These are phyloP conservation scores for Actinidia chinensis DNA, from an alignment of 179 eudicot species.

Conservation along the genomic window DNA sequence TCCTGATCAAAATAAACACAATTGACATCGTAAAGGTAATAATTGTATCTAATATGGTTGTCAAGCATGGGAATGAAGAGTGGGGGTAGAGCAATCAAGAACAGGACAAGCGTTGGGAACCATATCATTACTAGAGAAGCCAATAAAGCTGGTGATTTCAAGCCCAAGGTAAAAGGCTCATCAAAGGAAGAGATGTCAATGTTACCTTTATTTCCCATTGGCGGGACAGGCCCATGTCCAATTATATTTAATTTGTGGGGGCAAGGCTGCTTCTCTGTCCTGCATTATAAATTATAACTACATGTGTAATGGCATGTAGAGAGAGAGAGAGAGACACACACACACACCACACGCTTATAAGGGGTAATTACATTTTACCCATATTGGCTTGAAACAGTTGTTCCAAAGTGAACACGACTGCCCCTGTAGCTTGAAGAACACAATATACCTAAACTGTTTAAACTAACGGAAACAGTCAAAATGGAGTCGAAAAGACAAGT, in stretches of 20 bases:
- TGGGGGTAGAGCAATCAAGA: not conserved
- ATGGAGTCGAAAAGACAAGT: too few species aligned
- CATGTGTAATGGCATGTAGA: too few species aligned
- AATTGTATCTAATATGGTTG: not conserved
- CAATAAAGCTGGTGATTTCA: not conserved
- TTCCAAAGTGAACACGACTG: too few species aligned
- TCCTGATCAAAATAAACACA: too few species aligned
- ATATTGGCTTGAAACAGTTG: too few species aligned
- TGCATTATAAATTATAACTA: not conserved
- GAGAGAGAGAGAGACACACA: not conserved
- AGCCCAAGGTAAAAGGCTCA: not conserved
- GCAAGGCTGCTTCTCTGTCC: not conserved
- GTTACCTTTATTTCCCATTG: not conserved
- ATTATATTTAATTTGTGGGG: not conserved
- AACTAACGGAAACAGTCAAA: too few species aligned
- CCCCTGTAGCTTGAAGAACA: too few species aligned
- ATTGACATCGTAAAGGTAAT: too few species aligned
- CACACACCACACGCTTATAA: too few species aligned
- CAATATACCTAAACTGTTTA: too few species aligned
- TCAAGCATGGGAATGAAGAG: not conserved
- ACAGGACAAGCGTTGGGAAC: not conserved
- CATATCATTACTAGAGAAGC: slow-evolving; percentile 7
- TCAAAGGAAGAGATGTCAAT: not conserved
- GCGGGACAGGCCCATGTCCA: slow-evolving; percentile 18
- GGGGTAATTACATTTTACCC: too few species aligned